phyloP scores from a whole-genome alignment of 108 stramenopile genomes.

The Seminavis robusta region DNA sequence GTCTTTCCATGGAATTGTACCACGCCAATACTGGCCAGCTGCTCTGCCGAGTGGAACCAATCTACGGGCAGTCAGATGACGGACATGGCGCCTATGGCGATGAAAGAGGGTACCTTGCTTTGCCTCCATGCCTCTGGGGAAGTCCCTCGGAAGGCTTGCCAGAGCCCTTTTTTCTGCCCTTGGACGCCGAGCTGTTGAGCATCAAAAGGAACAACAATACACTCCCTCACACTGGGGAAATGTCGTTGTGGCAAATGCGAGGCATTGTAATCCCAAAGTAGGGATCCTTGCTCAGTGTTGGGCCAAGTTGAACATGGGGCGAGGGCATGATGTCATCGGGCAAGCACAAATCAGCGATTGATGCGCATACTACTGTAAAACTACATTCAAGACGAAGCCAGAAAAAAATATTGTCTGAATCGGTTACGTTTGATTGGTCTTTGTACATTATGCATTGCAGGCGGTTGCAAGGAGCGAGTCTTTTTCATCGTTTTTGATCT shows the following conservation, averaged over 20 bases:
- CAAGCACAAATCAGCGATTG: too few relatives aligned
- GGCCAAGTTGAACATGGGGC: too few relatives aligned
- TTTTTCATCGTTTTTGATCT: too few relatives aligned
- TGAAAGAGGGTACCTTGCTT: slow-evolving; percentile 19
- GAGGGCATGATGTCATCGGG: too few relatives aligned
- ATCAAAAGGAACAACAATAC: slow-evolving; percentile 42
- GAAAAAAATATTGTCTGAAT: too few relatives aligned
- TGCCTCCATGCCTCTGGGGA: slow-evolving; percentile 14
- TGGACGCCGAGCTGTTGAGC: slow-evolving; percentile 28
- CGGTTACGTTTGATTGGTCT: too few relatives aligned
- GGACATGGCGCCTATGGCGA: slow-evolving; percentile 1
- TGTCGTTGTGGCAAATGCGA: slow-evolving; percentile 48
- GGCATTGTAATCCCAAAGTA: slow-evolving; percentile 23
- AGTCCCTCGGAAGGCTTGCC: slow-evolving; percentile 2
- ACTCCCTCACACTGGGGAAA: slow-evolving; percentile 33
- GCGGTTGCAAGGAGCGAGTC: too few relatives aligned
- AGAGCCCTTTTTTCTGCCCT: slow-evolving; percentile 9
- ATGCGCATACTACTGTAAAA: too few relatives aligned
- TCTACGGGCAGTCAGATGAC: too few relatives aligned
- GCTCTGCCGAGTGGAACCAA: slow-evolving; percentile 27
- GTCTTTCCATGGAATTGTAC: slow-evolving; percentile 41
- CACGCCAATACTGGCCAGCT: slow-evolving; percentile 38
- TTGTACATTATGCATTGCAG: too few relatives aligned
- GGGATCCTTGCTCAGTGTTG: too few relatives aligned
- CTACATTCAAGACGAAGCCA: too few relatives aligned